Evolutionary conservation across 2,329 filamentous ascomycete species (phyloP).

Genomic region (Xylariaceae sp.): DNA sequence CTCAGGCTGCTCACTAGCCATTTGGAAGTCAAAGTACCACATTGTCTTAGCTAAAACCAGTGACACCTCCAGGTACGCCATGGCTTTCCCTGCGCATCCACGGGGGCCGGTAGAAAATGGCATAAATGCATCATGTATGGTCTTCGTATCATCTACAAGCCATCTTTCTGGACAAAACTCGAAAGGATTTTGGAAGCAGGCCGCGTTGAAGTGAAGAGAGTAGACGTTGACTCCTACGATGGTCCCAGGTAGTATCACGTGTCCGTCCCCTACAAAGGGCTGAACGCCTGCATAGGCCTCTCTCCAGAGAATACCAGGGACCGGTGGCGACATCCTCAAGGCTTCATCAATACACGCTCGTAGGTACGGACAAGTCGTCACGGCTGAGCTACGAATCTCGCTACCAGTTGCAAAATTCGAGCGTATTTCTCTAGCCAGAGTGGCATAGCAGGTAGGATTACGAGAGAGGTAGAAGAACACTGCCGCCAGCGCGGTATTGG

Average conservation of each 20-base stretch:
- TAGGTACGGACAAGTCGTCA: background rate
- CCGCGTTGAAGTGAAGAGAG: background rate
- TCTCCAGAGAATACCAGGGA: background rate
- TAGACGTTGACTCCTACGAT: background rate
- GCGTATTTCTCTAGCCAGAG: background rate
- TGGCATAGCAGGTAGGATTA: background rate
- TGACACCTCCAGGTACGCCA: constrained; percentile 42
- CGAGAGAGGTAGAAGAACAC: background rate
- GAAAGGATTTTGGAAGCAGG: no score
- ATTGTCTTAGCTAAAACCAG: constrained; percentile 41
- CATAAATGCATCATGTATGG: no score
- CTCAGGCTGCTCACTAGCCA: no score
- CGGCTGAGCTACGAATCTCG: background rate
- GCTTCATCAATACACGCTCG: background rate
- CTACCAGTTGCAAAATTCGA: background rate
- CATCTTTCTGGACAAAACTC: no score
- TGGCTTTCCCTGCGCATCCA: constrained; percentile 45
- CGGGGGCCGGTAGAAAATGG: constrained; percentile 24
- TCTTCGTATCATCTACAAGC: no score
- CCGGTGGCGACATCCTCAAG: background rate
- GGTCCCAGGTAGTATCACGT: background rate
- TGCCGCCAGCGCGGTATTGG: background rate
- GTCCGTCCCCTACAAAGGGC: background rate
- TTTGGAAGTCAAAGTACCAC: constrained; percentile 36
- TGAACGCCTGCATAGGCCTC: background rate